Base-by-base conservation (phyloP, 768 basidiomycete genomes). In the Pholiota molesta region DNA sequence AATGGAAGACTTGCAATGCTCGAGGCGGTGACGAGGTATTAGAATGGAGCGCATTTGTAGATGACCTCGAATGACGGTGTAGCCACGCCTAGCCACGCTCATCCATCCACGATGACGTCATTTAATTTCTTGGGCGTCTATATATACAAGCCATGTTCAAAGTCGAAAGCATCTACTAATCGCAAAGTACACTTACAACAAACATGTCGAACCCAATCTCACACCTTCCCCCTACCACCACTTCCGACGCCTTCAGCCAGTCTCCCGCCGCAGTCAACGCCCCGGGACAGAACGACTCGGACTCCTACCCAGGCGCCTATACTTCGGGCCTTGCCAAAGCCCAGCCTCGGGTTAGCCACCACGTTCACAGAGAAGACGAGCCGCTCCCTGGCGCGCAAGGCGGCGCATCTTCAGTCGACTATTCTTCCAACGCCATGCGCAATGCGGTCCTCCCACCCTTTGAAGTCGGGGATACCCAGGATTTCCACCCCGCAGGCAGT, bases 321-420 rank as follows among this genome's bases (percentile, higher is more conserved):
- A 13, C 35, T 37, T 37, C 35, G 13, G 11, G 35, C 35, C 35
- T 37, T 29, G 37, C 45, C 21, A 40, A 62, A 31, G 52, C 42
- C 1, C 52, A 55, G 14, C 26, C 53, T 14, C 45, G 33, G 16
- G 45, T 56, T 29, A n/a, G 44, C 21, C 79, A 84, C 69, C 83
- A 76, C 53, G 63, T 80, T 45, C 86, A 88, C 72, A 65, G 74
- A 33, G 67, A 76, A n/a, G 73, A 75, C 29, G 83, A 86, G 40
- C 77, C 78, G 23, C 80, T 85, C 31, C 83, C 84, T 11, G 78
- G 78, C 13, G 70, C 78, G 0, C 69, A 62, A 16, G 73, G 73
- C n/a, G 68, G 63, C 1, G 63, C 66, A 5, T 65, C 71, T 1
- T 61, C 72, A 2, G 64, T 71, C n/a, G 78, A 82, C 67, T 83